Base-by-base conservation (phyloP, 495 filamentous ascomycete genomes). In the Hyaloscypha finlandica region DNA sequence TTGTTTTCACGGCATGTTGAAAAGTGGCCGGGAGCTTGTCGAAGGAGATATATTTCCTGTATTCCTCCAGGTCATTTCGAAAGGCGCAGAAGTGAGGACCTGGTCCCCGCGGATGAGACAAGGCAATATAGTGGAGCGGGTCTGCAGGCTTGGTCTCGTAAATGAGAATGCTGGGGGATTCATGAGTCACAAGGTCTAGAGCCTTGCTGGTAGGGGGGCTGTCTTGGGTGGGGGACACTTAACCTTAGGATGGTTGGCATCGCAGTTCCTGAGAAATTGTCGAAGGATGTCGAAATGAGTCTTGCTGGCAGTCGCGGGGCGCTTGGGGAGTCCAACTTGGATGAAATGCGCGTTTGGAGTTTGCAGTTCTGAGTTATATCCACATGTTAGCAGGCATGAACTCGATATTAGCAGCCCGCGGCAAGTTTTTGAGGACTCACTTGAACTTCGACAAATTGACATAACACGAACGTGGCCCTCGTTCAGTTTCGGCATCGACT, bases 201-300 rank as follows among this genome's bases (percentile, higher is more conserved):
- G 55, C 39, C 55, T 65, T 53, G 52, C 20, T 19, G n/a, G 53
- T 55, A 32, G 4, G 20, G 6, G 45, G 8, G 4, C 8, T 52
- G 32, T 11, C 35, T 20, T 22, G n/a, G 37, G 8, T 25, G 66
- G 37, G 5, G 42, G 56, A 51, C 72, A 73, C 8, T 63, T n/a
- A n/a, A n/a, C n/a, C n/a, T n/a, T 35, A 1, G 37, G 29, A 48
- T 70, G 65, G 12, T 68, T 66, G 11, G 56, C 20, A 35, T 73
- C 71, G 39, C 73, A 74, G 22, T 71, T 63, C 16, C 52, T n/a
- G 29, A 74, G 51, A 66, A 68, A 74, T 29, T 66, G 25, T 11
- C 58, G 58, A 5, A 74, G n/a, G 25, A 70, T 66, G 19, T 45
- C 20, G 37, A 73, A 68, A 63, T 67, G 67, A 4, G 42, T 25